These are phyloP conservation scores for Jackrogersella multiformis DNA, from an alignment of 495 filamentous ascomycete species.

Conservation along the genomic window DNA sequence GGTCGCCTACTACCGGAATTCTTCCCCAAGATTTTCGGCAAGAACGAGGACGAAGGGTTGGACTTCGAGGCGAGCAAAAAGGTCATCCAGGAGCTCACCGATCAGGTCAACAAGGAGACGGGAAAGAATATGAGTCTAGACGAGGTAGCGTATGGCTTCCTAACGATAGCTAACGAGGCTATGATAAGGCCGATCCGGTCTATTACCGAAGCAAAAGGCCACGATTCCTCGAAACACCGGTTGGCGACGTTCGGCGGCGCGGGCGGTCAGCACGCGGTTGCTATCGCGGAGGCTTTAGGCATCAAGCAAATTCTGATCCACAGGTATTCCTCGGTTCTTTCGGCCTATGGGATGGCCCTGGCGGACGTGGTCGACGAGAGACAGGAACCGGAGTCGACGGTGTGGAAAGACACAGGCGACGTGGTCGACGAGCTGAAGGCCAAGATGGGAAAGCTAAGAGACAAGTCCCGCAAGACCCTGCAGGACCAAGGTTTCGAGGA, in stretches of 20 bases:
- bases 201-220: slow-evolving; percentile 91
- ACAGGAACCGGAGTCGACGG: slow-evolving; percentile 88
- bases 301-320: slow-evolving; percentile 90
- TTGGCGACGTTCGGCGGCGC: slow-evolving; percentile 95
- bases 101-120: slow-evolving; percentile 76
- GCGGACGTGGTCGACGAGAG: slow-evolving; percentile 94
- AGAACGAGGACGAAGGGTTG: slow-evolving; percentile 86
- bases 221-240: slow-evolving; percentile 88
- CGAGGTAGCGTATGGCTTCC: slow-evolving; percentile 89
- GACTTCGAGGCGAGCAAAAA: slow-evolving; percentile 80
- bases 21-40: slow-evolving; percentile 97
- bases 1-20: slow-evolving; percentile 84
- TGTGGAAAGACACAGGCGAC: slow-evolving; percentile 70
- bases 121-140: slow-evolving; percentile 79
- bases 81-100: slow-evolving; percentile 79
- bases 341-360: slow-evolving; percentile 95
- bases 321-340: slow-evolving; percentile 91
- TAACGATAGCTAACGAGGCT: slow-evolving; percentile 93
- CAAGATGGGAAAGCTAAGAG: slow-evolving; percentile 71
- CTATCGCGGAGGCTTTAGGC: slow-evolving; percentile 90
- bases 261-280: slow-evolving; percentile 94
- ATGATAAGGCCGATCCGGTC: slow-evolving; percentile 95
- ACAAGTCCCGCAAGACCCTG: slow-evolving; percentile 70
- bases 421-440: slow-evolving; percentile 60
- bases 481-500: slow-evolving; percentile 79